Evolutionary conservation across 1,284 basidiomycete genomes (phyloP).

Genomic region (Puccinia coronata): DNA sequence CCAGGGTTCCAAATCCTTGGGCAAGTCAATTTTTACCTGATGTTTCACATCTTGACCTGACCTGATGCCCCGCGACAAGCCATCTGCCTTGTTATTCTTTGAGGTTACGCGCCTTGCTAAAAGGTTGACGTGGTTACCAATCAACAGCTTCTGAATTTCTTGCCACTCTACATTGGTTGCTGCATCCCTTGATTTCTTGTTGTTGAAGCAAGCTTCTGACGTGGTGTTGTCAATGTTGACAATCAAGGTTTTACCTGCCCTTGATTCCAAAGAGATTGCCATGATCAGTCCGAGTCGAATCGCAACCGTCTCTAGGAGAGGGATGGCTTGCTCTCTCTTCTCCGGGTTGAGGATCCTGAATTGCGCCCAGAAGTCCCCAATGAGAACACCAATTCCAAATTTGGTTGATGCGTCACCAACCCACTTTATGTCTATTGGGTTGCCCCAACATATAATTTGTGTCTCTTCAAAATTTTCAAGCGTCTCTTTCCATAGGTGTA

Average conservation of each 20-base stretch:
- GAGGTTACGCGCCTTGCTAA: too few relatives aligned
- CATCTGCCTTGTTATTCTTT: constrained; percentile 27
- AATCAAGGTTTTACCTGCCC: neutral
- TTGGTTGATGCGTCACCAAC: too few relatives aligned
- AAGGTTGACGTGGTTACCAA: neutral
- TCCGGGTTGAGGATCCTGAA: neutral
- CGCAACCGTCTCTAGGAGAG: too few relatives aligned
- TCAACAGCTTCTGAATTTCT: neutral
- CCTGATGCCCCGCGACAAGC: neutral
- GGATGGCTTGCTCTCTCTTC: neutral
- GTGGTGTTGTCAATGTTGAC: neutral
- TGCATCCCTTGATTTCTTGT: neutral
- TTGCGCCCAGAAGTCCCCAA: neutral
- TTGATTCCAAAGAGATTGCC: neutral
- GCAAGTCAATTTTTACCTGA: neutral
- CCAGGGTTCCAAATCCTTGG: too few relatives aligned
- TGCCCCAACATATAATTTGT: neutral
- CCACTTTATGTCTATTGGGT: too few relatives aligned
- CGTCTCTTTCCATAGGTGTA: too few relatives aligned
- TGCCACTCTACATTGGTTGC: constrained; percentile 6
- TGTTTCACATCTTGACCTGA: neutral
- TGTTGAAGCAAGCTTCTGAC: neutral
- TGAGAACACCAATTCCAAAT: too few relatives aligned
- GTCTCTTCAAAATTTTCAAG: neutral
- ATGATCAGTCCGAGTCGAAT: neutral